Evolutionary conservation across 495 filamentous ascomycete genomes (phyloP), one percentile per base, ranked within the genome.

Genomic region (Viridothelium virens): DNA sequence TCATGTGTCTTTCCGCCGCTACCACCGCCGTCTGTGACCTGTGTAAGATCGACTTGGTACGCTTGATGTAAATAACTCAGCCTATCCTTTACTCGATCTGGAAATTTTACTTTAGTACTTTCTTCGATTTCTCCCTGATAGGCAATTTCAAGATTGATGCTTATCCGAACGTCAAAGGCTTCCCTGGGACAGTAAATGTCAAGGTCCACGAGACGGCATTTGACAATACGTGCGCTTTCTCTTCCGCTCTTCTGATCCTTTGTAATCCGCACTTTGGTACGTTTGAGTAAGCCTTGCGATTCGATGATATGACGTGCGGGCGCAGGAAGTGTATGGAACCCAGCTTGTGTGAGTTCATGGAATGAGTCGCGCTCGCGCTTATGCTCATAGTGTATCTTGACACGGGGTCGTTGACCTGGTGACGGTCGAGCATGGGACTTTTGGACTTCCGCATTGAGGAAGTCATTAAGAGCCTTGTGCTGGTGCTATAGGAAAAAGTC

Each of bases 41-140:
- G 91, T 0, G 92, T 97, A 46, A 97, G 75, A 78, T 97, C 92
- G 70, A 97, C 81, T 70, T 92, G 90, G 74, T 94, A 96, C 31
- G 81, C 85, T 56, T 88, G 77, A 74, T 96, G 93, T 25, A 81
- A 84, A 78, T 97, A 97, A 74, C 89, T 92, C 77, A 97, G 78
- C 37, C 92, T 82, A 78, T 97, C 91, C 75, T 97, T 97, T 65
- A 83, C 87, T 9, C 92, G 85, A 65, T 89, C 85, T 2, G 84
- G 82, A 9, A 73, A 70, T 5, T 78, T 66, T 14, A 56, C 56
- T 63, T 46, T 62, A 2, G 39, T 56, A 36, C 63, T 70, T 12
- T 66, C 63, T 5, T 77, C 75, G 50, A 75, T 75, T 3, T 69
- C 77, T 41, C 72, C 74, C 67, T 59, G 81, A 76, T 1, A 90